Evolutionary conservation across 164 flowering plant species (phyloP).

Genomic region (Houttuynia cordata): DNA sequence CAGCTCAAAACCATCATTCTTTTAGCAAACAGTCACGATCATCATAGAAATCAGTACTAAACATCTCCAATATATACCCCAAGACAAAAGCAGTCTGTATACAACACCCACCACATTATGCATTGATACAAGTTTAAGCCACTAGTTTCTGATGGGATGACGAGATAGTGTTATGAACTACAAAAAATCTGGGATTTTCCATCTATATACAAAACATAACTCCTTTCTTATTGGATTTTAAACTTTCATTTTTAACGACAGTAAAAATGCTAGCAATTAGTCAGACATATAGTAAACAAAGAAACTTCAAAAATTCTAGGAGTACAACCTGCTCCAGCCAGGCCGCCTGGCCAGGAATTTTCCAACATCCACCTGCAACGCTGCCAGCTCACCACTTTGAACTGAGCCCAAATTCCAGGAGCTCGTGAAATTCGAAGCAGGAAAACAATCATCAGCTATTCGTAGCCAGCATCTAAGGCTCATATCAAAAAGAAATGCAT

Average conservation of each 20-base stretch:
- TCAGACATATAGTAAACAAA: background rate
- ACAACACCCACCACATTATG: no score
- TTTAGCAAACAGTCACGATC: background rate
- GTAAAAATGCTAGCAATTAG: background rate
- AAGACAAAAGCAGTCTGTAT: no score
- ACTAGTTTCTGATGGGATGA: no score
- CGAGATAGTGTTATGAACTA: no score
- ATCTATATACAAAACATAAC: no score
- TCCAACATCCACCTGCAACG: constrained; percentile 84
- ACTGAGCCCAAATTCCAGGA: constrained; percentile 76
- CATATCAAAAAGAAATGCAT: constrained; percentile 89
- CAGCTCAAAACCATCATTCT: background rate
- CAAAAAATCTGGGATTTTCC: no score
- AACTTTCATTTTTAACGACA: background rate
- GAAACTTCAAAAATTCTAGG: background rate
- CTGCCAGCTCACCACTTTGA: constrained; percentile 87
- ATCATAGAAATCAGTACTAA: no score
- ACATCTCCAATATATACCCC: no score
- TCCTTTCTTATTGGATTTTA: no score
- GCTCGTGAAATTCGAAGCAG: constrained; percentile 85
- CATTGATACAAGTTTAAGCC: no score
- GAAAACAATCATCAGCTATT: constrained; percentile 93
- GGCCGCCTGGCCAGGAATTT: constrained; percentile 89
- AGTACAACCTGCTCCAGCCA: constrained; percentile 76
- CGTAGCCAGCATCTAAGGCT: constrained; percentile 91